phyloP scores from a whole-genome alignment of 1,284 basidiomycete species.

The Ganoderma lingzhi region DNA sequence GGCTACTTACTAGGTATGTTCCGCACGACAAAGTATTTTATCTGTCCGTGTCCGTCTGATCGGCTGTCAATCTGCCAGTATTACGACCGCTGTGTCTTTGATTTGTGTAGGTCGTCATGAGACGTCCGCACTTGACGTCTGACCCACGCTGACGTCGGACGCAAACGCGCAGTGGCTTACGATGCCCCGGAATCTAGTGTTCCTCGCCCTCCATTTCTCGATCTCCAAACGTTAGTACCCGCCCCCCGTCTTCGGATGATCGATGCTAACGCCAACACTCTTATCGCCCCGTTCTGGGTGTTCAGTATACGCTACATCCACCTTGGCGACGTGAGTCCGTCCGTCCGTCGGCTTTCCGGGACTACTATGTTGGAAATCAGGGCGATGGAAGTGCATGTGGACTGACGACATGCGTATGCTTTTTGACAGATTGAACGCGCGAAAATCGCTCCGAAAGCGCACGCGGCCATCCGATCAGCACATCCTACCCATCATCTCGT shows the following conservation, averaged over 20 bases:
- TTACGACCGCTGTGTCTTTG: conserved; percentile 55
- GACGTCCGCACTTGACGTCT: conserved; percentile 11
- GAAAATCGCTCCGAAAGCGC: conserved; percentile 32
- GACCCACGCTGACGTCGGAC: not conserved
- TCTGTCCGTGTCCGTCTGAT: conserved; percentile 13
- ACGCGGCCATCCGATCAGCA: conserved; percentile 27
- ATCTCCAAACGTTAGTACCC: conserved; percentile 53
- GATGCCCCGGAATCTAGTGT: conserved; percentile 57
- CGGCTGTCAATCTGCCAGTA: conserved; percentile 39
- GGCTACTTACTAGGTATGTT: conserved; percentile 55
- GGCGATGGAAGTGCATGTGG: not conserved
- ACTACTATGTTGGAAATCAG: not conserved
- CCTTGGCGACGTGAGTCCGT: conserved; percentile 54
- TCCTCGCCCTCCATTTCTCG: conserved; percentile 59
- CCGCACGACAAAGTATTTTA: not conserved
- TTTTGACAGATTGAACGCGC: conserved; percentile 31
- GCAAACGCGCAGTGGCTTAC: conserved; percentile 52
- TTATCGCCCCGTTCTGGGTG: not conserved
- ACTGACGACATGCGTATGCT: not conserved
- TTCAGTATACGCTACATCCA: conserved; percentile 35
- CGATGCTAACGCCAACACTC: conserved; percentile 1
- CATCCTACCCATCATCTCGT: conserved; percentile 28
- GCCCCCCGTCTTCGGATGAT: not conserved
- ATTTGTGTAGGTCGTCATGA: conserved; percentile 51
- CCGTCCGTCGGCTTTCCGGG: conserved; percentile 35